These are phyloP conservation scores for Colletotrichum viniferum DNA, from an alignment of 2,329 filamentous ascomycete species.

Conservation along the genomic window DNA sequence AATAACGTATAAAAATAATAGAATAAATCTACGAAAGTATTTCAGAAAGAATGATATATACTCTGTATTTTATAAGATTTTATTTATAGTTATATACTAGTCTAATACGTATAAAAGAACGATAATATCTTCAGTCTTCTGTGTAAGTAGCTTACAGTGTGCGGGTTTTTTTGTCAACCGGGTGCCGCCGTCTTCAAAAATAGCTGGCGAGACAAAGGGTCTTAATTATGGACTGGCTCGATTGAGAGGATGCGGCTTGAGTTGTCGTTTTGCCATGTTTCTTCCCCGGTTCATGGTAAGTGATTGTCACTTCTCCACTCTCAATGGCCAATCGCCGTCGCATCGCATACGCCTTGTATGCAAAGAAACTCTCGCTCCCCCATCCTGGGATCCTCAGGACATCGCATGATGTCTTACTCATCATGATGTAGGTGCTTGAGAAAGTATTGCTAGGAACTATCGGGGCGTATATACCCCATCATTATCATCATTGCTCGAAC, in stretches of 20 bases:
- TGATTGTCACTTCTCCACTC: slow-evolving; percentile 17
- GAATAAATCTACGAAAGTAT: no score
- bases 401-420: background rate
- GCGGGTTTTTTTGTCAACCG: no score
- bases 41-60: no score
- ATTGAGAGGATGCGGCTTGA: background rate
- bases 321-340: background rate
- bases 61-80: no score
- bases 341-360: background rate
- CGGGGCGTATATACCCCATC: background rate
- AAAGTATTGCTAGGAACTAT: background rate
- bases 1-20: no score
- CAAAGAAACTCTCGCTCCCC: background rate
- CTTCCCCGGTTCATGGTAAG: background rate
- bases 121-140: no score
- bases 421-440: background rate
- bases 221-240: background rate
- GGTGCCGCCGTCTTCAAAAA: background rate
- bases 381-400: background rate
- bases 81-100: no score
- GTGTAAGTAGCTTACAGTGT: no score
- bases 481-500: background rate
- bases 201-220: background rate
- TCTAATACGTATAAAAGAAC: no score
- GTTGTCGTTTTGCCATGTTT: background rate